Evolutionary conservation across 768 basidiomycete species (phyloP).

Genomic region (Termitomyces sp.): DNA sequence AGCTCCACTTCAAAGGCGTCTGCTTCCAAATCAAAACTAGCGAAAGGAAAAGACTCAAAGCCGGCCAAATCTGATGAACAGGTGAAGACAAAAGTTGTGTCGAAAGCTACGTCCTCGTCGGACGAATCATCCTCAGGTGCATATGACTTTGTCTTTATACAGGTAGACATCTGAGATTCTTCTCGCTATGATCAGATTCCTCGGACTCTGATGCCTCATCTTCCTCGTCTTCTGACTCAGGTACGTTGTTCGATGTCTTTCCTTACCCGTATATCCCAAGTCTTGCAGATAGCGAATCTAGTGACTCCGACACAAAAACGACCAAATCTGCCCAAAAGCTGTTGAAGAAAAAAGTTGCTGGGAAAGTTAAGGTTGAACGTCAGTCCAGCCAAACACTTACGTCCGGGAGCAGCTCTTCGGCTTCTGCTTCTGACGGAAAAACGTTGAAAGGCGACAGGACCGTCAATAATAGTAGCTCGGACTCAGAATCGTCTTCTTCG

Average conservation of each 20-base stretch:
- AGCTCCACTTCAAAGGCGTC: slow-evolving; percentile 18
- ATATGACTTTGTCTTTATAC: not conserved
- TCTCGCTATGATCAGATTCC: slow-evolving; percentile 7
- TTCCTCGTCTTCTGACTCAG: slow-evolving; percentile 25
- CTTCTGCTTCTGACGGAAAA: slow-evolving; percentile 5
- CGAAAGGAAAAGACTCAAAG: slow-evolving; percentile 6
- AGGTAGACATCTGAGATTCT: not conserved
- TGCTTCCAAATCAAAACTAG: slow-evolving; percentile 21
- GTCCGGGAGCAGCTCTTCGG: slow-evolving; percentile 14
- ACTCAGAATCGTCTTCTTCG: slow-evolving; percentile 13
- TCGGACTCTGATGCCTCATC: slow-evolving; percentile 21
- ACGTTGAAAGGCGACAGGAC: slow-evolving; percentile 1
- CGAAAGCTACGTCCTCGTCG: not conserved
- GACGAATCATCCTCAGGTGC: slow-evolving; percentile 13
- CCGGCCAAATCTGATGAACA: slow-evolving; percentile 3
- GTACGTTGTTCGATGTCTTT: slow-evolving; percentile 6
- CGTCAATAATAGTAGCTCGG: slow-evolving; percentile 10
- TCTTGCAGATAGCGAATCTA: slow-evolving; percentile 33
- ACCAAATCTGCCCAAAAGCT: slow-evolving; percentile 7
- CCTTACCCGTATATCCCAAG: not conserved
- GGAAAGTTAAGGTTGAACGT: slow-evolving; percentile 3
- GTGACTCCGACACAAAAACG: slow-evolving; percentile 19
- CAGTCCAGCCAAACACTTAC: slow-evolving; percentile 19
- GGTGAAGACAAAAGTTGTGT: not conserved
- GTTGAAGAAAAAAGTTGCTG: slow-evolving; percentile 4